phyloP scores from a whole-genome alignment of 208 protist species.

The Angomonas desouzai region DNA sequence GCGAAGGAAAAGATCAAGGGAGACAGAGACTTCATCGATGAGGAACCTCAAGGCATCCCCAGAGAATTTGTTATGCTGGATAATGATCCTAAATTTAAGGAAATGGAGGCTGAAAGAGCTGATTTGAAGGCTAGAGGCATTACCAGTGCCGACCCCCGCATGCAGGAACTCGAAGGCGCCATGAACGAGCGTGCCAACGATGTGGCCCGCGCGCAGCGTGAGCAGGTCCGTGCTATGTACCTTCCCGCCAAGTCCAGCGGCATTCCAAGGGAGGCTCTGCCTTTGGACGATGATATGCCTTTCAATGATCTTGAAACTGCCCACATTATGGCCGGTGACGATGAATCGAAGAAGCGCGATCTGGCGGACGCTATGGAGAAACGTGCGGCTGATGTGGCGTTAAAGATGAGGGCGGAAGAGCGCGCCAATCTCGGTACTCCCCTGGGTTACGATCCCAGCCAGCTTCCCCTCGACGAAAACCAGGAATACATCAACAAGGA shows the following conservation, averaged over 20 bases:
- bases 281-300: conserved; percentile 64
- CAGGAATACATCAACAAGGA: conserved; percentile 49
- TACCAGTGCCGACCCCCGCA: conserved; percentile 26
- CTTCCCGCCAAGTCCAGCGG: too few relatives aligned
- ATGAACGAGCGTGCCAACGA: conserved; percentile 64
- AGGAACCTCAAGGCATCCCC: conserved; percentile 52
- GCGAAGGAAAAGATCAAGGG: conserved; percentile 61
- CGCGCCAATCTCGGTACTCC: conserved; percentile 45
- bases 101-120: conserved; percentile 59
- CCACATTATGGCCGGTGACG: conserved; percentile 50
- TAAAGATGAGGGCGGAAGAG: conserved; percentile 60
- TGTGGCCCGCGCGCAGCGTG: conserved; percentile 54
- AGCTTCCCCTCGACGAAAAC: conserved; percentile 57
- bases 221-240: conserved; percentile 33
- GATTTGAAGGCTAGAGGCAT: conserved; percentile 37
- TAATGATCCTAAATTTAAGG: conserved; percentile 56
- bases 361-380: conserved; percentile 64
- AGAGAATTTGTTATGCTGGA: conserved; percentile 63
- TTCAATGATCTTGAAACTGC: conserved; percentile 68
- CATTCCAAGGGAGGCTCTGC: conserved; percentile 47
- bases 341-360: conserved; percentile 37
- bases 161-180: conserved; percentile 46
- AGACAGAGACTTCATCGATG: conserved; percentile 65
- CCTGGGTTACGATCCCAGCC: conserved; percentile 55
- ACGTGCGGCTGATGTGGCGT: conserved; percentile 56